Evolutionary conservation across 768 basidiomycete genomes (phyloP).

Genomic region (Leccinum truebloodii): DNA sequence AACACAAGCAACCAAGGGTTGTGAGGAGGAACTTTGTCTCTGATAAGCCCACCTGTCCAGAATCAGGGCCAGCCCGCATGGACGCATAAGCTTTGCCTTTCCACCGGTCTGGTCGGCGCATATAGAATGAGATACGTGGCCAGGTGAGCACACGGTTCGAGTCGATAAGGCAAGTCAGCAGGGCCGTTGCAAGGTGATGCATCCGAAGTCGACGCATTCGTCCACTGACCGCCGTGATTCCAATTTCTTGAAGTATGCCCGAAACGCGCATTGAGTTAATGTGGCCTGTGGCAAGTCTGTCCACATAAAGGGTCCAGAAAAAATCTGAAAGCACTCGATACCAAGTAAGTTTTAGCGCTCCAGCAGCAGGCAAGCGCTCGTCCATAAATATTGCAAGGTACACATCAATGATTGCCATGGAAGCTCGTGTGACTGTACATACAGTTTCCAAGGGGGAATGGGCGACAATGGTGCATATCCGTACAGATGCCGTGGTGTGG

Average conservation of each 20-base stretch:
- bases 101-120: neutral
- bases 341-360: neutral
- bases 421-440: neutral
- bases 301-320: neutral
- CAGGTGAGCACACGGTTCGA: neutral
- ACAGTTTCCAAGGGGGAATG: neutral
- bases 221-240: neutral
- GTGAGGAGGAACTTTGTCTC: neutral
- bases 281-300: neutral
- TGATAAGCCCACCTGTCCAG: neutral
- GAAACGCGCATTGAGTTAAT: neutral
- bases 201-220: neutral
- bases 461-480: neutral
- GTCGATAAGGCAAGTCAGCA: neutral
- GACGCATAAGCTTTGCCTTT: neutral
- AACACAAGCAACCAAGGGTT: slow-evolving; percentile 4
- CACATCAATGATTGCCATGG: neutral
- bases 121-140: neutral
- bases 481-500: neutral
- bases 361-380: neutral
- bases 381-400: neutral
- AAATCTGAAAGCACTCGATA: neutral
- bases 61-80: slow-evolving; percentile 8
- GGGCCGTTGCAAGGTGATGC: neutral
- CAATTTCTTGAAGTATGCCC: neutral